Evolutionary conservation across 108 stramenopile genomes (phyloP).

Genomic region (Cyclotella sp.): DNA sequence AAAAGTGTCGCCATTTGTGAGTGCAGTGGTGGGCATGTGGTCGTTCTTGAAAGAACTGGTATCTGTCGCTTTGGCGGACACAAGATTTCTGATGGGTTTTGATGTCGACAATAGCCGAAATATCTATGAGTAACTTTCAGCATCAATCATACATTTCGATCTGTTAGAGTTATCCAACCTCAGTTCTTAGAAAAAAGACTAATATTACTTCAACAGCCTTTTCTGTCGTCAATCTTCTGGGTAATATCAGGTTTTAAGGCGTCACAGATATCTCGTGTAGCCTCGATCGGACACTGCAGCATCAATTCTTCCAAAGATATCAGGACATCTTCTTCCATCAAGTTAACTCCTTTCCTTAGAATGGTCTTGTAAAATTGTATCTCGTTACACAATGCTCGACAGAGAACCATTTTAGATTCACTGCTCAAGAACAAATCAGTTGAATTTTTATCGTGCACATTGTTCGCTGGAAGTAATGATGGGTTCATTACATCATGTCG

Average conservation of each 20-base stretch:
- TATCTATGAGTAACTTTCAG: too few species aligned
- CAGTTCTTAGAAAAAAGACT: background rate
- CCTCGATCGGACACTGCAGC: constrained; percentile 45
- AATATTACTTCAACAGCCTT: background rate
- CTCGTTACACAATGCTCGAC: constrained; percentile 50
- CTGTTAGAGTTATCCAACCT: too few species aligned
- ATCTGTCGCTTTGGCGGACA: background rate
- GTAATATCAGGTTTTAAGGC: constrained; percentile 28
- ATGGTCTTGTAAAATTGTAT: constrained; percentile 57
- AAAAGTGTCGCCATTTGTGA: constrained; percentile 13
- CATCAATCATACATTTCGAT: too few species aligned
- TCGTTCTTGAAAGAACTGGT: constrained; percentile 17
- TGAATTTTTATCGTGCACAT: constrained; percentile 38
- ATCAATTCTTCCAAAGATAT: constrained; percentile 40
- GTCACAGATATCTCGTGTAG: constrained; percentile 20
- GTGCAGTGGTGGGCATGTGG: constrained; percentile 2
- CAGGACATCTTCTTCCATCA: constrained; percentile 25
- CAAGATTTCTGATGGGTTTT: background rate
- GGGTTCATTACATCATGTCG: constrained; percentile 18
- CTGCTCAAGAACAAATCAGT: constrained; percentile 40
- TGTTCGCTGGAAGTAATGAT: constrained; percentile 26
- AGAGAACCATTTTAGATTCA: constrained; percentile 40
- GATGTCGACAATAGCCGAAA: too few species aligned
- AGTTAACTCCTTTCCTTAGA: constrained; percentile 34
- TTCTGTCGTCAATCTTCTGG: constrained; percentile 27